A percentile compares a stretch with the other conserved stretches of the same genome.
phyloP scores from a whole-genome alignment of 2,329 filamentous ascomycete species.

The Ophiostoma tasmaniense region DNA sequence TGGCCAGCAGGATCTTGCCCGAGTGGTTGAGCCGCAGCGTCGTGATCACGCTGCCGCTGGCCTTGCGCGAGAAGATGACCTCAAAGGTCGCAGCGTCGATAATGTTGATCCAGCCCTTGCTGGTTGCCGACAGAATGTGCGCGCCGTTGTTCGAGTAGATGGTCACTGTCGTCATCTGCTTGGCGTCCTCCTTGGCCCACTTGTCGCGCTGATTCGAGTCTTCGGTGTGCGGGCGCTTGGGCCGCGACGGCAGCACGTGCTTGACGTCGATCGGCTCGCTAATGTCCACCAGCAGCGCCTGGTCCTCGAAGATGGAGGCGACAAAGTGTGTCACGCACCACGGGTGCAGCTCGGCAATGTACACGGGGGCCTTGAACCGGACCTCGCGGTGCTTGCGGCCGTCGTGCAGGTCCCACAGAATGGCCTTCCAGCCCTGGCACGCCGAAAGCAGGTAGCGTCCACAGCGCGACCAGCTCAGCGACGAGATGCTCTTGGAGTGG shows the following conservation, averaged over 20 bases:
- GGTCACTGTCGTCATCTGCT: constrained; percentile 87
- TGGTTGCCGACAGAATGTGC: constrained; percentile 87
- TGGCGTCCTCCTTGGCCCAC: constrained; percentile 82
- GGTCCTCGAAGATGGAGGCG: constrained; percentile 86
- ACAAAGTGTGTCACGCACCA: constrained; percentile 78
- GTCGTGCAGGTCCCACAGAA: constrained; percentile 80
- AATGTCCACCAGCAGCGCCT: constrained; percentile 80
- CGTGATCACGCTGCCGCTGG: constrained; percentile 81
- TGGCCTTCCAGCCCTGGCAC: constrained; percentile 93
- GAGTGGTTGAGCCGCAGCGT: constrained; percentile 76
- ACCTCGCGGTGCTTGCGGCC: constrained; percentile 69
- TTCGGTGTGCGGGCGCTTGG: constrained; percentile 63
- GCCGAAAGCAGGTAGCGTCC: constrained; percentile 86
- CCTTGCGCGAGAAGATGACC: constrained; percentile 81
- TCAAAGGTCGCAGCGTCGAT: constrained; percentile 74
- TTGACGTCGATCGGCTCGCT: constrained; percentile 62
- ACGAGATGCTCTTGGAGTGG: constrained; percentile 89
- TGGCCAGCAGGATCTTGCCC: constrained; percentile 80
- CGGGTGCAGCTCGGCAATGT: constrained; percentile 91
- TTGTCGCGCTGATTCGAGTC: constrained; percentile 70
- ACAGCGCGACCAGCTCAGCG: constrained; percentile 87
- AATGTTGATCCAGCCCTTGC: constrained; percentile 92
- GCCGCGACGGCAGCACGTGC: constrained; percentile 70
- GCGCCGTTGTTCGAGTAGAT: constrained; percentile 80
- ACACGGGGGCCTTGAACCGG: constrained; percentile 85